Percentiles rank a stretch among this genome's conserved stretches.
These are phyloP conservation scores for Leishmania arabica DNA, from an alignment of 208 protist species.

Conservation along the genomic window DNA sequence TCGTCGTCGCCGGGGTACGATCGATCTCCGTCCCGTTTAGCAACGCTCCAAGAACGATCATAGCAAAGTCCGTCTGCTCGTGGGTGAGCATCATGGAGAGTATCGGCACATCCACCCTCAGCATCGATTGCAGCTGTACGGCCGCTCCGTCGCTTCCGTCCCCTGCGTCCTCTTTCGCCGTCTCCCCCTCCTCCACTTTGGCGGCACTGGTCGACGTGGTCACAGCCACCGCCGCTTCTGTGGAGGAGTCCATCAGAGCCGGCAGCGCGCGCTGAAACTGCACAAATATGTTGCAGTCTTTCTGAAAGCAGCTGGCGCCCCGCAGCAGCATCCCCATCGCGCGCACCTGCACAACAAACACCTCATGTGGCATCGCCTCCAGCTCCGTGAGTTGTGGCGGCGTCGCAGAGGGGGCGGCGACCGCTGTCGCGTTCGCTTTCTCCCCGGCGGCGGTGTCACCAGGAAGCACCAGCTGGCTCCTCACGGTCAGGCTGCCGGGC, in stretches of 20 bases:
- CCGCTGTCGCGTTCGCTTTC: background rate
- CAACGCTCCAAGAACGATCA: slow-evolving; percentile 71
- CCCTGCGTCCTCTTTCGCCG: slow-evolving; percentile 1
- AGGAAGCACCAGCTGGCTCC: slow-evolving; percentile 42
- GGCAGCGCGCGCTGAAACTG: slow-evolving; percentile 32
- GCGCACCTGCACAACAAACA: slow-evolving; percentile 34
- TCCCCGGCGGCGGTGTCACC: background rate
- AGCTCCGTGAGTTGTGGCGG: slow-evolving; percentile 1
- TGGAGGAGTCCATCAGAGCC: background rate
- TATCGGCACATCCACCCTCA: slow-evolving; percentile 30
- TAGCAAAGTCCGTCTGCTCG: slow-evolving; percentile 54
- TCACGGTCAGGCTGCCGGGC: slow-evolving; percentile 56
- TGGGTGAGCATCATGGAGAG: slow-evolving; percentile 39
- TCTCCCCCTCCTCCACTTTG: background rate
- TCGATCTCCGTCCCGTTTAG: slow-evolving; percentile 20
- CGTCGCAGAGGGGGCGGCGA: background rate
- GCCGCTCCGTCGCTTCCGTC: background rate
- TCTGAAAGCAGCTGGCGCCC: slow-evolving; percentile 34
- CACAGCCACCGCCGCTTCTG: background rate
- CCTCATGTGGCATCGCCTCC: slow-evolving; percentile 20
- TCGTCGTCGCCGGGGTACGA: background rate
- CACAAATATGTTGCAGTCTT: slow-evolving; percentile 44
- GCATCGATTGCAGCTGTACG: slow-evolving; percentile 18
- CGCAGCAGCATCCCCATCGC: slow-evolving; percentile 37
- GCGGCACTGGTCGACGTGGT: background rate